Conservation (phyloP, 768 basidiomycete genomes). For the Agaricus subrufescens region DNA sequence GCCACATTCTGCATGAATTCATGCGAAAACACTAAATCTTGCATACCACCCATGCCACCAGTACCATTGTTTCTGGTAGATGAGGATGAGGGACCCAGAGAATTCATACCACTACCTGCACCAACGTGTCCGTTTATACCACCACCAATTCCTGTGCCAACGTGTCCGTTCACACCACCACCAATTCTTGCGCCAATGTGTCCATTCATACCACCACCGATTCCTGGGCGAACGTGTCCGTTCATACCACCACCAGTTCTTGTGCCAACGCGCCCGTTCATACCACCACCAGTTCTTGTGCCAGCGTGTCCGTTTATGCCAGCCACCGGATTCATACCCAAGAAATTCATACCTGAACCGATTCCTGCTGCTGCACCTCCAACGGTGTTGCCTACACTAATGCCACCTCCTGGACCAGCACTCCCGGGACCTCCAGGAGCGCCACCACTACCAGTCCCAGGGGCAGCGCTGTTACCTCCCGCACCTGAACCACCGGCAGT, state of each 20-base stretch:
- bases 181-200: constrained; percentile 7
- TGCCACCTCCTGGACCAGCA: neutral
- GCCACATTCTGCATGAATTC: constrained; percentile 12
- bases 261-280: neutral
- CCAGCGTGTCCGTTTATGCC: constrained; percentile 8
- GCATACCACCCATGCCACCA: constrained; percentile 8
- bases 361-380: neutral
- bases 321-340: constrained; percentile 10
- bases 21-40: constrained; percentile 6
- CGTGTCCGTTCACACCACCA: constrained; percentile 9
- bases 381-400: neutral
- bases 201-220: constrained; percentile 7
- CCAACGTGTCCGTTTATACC: neutral
- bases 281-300: constrained; percentile 8
- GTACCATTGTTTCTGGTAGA: neutral
- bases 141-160: constrained; percentile 10
- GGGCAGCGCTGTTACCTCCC: no score
- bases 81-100: neutral
- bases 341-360: constrained; percentile 11
- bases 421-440: neutral
- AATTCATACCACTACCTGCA: neutral
- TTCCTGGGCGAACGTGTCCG: neutral
- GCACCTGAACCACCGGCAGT: neutral
- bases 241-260: neutral
- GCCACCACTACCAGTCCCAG: no score